Evolutionary conservation across 441 rosid genomes (phyloP).

Genomic region (Mallotus repandus): DNA sequence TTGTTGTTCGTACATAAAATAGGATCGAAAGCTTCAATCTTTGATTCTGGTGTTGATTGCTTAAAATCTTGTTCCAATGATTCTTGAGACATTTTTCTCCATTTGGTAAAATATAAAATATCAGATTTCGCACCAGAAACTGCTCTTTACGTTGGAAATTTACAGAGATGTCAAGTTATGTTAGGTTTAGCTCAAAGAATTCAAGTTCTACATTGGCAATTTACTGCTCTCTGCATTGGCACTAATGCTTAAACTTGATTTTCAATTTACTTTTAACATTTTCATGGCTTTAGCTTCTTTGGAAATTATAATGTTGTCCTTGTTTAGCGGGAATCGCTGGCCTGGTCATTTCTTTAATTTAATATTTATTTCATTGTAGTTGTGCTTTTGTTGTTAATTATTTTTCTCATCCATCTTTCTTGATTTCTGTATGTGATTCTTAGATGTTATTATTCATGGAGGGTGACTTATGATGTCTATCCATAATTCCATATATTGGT

Average conservation of each 20-base stretch:
- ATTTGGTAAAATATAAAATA: conserved; percentile 14
- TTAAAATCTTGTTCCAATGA: conserved; percentile 28
- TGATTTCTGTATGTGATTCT: not conserved
- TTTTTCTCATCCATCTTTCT: not conserved
- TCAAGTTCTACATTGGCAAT: too few species aligned
- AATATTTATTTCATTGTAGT: too few species aligned
- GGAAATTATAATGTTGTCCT: not conserved
- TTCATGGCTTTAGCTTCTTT: too few species aligned
- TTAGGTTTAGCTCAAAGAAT: conserved; percentile 29
- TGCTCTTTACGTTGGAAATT: conserved; percentile 22
- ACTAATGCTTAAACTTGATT: too few species aligned
- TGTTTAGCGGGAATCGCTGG: conserved; percentile 10
- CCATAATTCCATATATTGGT: not conserved
- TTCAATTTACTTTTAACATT: too few species aligned
- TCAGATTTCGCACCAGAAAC: conserved; percentile 17
- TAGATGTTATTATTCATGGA: not conserved
- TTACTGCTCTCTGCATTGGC: too few species aligned
- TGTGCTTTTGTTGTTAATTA: not conserved
- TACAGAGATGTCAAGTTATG: conserved; percentile 75
- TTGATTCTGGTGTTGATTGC: conserved; percentile 26
- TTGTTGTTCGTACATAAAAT: not conserved
- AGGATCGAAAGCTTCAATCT: conserved; percentile 27
- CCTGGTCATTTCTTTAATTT: not conserved
- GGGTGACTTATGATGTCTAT: conserved; percentile 4
- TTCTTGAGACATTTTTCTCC: not conserved